Base-by-base conservation (phyloP, 2,329 filamentous ascomycete genomes). In the Bipolaris gigantea region DNA sequence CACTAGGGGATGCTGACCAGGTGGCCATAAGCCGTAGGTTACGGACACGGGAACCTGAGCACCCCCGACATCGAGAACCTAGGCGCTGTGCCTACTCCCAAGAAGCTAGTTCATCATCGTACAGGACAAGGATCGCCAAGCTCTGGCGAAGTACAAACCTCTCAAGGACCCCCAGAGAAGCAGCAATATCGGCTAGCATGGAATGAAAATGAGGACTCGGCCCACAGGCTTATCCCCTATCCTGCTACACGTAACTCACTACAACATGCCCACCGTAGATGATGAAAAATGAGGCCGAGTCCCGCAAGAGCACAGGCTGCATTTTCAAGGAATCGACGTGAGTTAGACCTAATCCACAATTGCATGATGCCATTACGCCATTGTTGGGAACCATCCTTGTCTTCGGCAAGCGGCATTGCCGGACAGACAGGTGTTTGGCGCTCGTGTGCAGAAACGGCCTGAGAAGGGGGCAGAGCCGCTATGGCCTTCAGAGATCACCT, bases 1-100 rank as follows among this genome's bases (percentile, higher is more conserved):
- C 55, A 59, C 55, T 34, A 51, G 33, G 35, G 34, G 27, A 53
- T 43, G 50, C 50, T 58, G 48, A 58, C 50, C 42, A 52, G 42
- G 48, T 52, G 27, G 48, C 43, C 33, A 39, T 43, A 43, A 44
- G 48, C 23, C n/a, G 40, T 25, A 46, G 25, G 45, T 34, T 19
- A 50, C 43, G n/a, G 16, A 15, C 38, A 32, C 16, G 16, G 23
- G 25, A 55, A 39, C n/a, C 39, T n/a, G 34, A 32, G 33, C 39
- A 48, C 38, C 49, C 46, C 32, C 7, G 15, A 19, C 34, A 33
- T 16, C 16, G 32, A 30, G 23, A 38, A 55, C 18, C 35, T 36
- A 43, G 33, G 32, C 52, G 36, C 32, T 46, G 45, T 43, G 38
- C 47, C 25, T 51, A 16, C 36, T 36, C 41, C 32, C 32, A 16